Evolutionary conservation across 768 basidiomycete genomes (phyloP).

Genomic region (Coprinellus micaceus): DNA sequence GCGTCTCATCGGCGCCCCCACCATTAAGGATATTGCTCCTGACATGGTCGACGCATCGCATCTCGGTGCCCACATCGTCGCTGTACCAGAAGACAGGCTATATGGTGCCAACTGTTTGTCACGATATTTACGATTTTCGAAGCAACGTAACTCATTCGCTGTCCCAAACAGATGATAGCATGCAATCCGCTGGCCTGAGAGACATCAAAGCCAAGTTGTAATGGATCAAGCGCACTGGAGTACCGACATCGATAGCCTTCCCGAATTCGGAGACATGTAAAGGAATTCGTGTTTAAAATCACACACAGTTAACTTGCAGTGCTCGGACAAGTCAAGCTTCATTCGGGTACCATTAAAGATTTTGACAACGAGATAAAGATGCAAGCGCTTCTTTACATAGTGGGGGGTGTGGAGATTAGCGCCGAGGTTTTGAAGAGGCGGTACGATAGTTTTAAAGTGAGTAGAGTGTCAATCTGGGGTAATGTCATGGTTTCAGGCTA

Average conservation of each 20-base stretch:
- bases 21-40: slow-evolving; percentile 73
- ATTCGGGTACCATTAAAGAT: too few relatives aligned
- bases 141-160: neutral
- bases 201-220: slow-evolving; percentile 28
- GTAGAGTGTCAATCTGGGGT: too few relatives aligned
- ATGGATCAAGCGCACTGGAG: neutral
- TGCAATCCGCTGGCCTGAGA: slow-evolving; percentile 31
- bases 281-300: too few relatives aligned
- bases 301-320: too few relatives aligned
- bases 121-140: slow-evolving; percentile 49
- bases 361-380: too few relatives aligned
- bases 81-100: slow-evolving; percentile 70
- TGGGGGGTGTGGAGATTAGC: too few relatives aligned
- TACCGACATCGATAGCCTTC: too few relatives aligned
- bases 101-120: slow-evolving; percentile 79
- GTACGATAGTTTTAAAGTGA: too few relatives aligned
- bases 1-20: slow-evolving; percentile 83
- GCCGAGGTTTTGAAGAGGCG: too few relatives aligned
- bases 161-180: slow-evolving; percentile 28
- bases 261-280: too few relatives aligned
- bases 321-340: too few relatives aligned
- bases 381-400: too few relatives aligned
- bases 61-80: slow-evolving; percentile 58
- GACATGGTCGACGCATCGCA: slow-evolving; percentile 87
- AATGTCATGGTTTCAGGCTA: neutral